Percentiles rank a stretch among this genome's conserved stretches.
Evolutionary conservation across 140 eudicot genomes (phyloP).

Genomic region (Senecio squalidus): DNA sequence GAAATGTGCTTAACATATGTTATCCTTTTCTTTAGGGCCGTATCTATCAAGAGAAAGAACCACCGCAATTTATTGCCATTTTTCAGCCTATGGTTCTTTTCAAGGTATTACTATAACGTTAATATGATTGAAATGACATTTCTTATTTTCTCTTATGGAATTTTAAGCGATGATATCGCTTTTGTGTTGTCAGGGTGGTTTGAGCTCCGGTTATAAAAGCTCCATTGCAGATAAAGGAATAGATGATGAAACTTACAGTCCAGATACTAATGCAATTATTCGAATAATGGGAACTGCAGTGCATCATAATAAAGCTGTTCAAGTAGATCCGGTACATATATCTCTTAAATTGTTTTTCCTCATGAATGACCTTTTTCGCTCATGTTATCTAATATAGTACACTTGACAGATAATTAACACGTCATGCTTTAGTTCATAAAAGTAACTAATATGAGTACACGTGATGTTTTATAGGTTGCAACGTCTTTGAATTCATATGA

Average conservation of each 20-base stretch:
- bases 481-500: constrained; percentile 70
- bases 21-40: constrained; percentile 55
- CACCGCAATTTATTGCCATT: constrained; percentile 86
- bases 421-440: background rate
- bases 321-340: constrained; percentile 68
- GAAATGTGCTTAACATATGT: background rate
- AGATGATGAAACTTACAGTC: constrained; percentile 84
- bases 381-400: background rate
- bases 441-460: background rate
- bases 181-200: constrained; percentile 59
- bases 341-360: background rate
- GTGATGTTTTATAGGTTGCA: constrained; percentile 49
- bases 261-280: constrained; percentile 63
- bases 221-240: constrained; percentile 73
- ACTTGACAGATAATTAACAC: background rate
- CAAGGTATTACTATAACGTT: constrained; percentile 47
- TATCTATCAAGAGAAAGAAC: constrained; percentile 86
- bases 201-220: constrained; percentile 84
- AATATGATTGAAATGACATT: background rate
- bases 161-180: background rate
- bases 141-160: background rate
- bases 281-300: constrained; percentile 77
- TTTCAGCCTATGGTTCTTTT: constrained; percentile 94
- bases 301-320: constrained; percentile 83
- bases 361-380: no score